These are phyloP conservation scores for Termitomyces sp. DNA, from an alignment of 768 basidiomycete genomes.

Conservation along the genomic window DNA sequence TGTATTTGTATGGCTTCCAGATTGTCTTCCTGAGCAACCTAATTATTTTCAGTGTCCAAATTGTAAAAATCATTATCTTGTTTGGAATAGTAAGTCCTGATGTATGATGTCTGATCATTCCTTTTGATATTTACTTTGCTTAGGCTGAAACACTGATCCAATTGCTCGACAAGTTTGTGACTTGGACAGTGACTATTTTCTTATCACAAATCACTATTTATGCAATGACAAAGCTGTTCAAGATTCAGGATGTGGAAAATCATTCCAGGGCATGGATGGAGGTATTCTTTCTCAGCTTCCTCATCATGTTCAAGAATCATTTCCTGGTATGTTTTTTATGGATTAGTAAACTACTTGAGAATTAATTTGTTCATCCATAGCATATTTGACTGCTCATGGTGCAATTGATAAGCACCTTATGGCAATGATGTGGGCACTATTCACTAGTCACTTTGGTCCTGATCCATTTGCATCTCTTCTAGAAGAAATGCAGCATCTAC, in stretches of 20 bases:
- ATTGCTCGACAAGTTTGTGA: not conserved
- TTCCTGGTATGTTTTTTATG: slow-evolving; percentile 1
- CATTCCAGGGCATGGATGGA: not conserved
- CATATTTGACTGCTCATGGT: not conserved
- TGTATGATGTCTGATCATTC: not conserved
- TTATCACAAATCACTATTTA: not conserved
- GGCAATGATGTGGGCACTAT: not conserved
- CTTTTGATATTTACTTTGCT: too few species aligned
- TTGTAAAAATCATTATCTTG: not conserved
- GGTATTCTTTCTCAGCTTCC: slow-evolving; percentile 1
- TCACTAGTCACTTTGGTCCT: not conserved
- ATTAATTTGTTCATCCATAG: not conserved
- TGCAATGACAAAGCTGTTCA: not conserved
- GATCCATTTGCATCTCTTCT: not conserved
- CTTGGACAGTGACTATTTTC: slow-evolving; percentile 1
- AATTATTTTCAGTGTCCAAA: not conserved
- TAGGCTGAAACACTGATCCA: not conserved
- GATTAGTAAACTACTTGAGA: too few species aligned
- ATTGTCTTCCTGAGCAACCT: not conserved
- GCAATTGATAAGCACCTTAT: not conserved
- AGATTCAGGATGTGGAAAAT: not conserved
- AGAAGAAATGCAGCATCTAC: not conserved
- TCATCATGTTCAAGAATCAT: not conserved
- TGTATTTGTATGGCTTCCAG: slow-evolving; percentile 1
- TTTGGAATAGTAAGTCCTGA: not conserved